Evolutionary conservation across 768 basidiomycete species (phyloP), one percentile per base, ranked within the genome.

Genomic region (Rhizopogon vinicolor): DNA sequence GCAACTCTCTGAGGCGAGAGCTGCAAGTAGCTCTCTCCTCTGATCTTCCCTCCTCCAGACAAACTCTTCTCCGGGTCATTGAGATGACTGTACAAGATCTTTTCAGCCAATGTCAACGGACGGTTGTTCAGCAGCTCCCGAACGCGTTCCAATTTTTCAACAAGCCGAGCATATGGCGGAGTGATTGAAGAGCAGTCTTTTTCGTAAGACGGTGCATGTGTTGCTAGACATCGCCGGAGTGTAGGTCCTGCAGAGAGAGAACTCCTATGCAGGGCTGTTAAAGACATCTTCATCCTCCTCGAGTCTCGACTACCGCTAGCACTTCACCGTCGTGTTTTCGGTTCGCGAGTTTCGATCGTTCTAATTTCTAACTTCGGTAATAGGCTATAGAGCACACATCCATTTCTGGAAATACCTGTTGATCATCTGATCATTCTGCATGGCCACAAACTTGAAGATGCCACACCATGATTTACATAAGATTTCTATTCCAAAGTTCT

Each of bases 81-180:
- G 53, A 98, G 75, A 72, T 99, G 97, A 63, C 91, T 87, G 73
- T 97, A 98, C 31, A 99, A 78, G 42, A 98, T 95, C 79, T 99
- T 99, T 73, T 99, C 97, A 19, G 95, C 89, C n/a, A 99, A 78
- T 2, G 94, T 93, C 53, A 99, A 74, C 39, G 94, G 95, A 52
- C 86, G 78, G 61, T 84, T 77, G 61, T 78, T 73, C 54, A 98
- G 78, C 44, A 89, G 72, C 53, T 78, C 68, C 43, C 89, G 84
- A 52, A 93, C 91, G 51, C 72, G 72, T 52, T 81, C 75, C 54
- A 97, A 81, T 48, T 87, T 94, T 61, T 79, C 65, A 35, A 90
- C 77, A 39, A 98, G 78, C 41, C 72, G 69, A 2, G 79, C 58
- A 72, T 97, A 98, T 12, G 93, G 92, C 18, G 95, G 96, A 13